Conservation (phyloP, 371 early-diverging fungal genomes). For the Haplosporangium sp. region DNA sequence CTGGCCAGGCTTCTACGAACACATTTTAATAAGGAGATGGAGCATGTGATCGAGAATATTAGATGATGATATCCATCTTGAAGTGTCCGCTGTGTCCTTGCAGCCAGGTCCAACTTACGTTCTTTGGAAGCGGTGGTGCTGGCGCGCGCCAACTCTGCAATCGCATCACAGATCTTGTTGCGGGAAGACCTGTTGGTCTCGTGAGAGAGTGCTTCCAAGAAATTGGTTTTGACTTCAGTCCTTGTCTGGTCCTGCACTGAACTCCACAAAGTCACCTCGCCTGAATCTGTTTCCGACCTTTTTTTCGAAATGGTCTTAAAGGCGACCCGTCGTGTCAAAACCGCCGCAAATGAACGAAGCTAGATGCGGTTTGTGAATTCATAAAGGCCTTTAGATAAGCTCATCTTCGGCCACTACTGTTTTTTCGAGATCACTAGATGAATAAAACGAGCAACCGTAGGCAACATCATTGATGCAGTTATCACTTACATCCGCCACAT, state of each 20-base stretch:
- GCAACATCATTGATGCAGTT: no score
- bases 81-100: background rate
- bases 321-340: constrained; percentile 90
- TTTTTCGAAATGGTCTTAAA: constrained; percentile 67
- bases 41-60: background rate
- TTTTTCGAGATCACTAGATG: background rate
- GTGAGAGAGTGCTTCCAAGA: constrained; percentile 77
- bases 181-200: constrained; percentile 80
- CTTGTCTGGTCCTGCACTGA: constrained; percentile 73
- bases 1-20: constrained; percentile 75
- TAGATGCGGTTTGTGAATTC: constrained; percentile 30
- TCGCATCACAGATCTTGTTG: constrained; percentile 91
- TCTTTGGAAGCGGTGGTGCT: constrained; percentile 55
- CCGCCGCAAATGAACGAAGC: constrained; percentile 89
- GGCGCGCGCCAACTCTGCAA: constrained; percentile 84
- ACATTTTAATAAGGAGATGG: background rate
- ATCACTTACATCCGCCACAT: constrained; percentile 62
- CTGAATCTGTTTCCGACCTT: constrained; percentile 39
- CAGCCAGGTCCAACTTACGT: background rate
- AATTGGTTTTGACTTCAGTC: constrained; percentile 68
- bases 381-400: background rate
- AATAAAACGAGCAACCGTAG: background rate
- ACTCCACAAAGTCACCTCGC: constrained; percentile 71
- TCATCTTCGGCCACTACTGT: background rate
- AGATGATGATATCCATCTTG: background rate